Base-by-base conservation (phyloP, 2,329 filamentous ascomycete genomes). In the Alternaria gaisen region DNA sequence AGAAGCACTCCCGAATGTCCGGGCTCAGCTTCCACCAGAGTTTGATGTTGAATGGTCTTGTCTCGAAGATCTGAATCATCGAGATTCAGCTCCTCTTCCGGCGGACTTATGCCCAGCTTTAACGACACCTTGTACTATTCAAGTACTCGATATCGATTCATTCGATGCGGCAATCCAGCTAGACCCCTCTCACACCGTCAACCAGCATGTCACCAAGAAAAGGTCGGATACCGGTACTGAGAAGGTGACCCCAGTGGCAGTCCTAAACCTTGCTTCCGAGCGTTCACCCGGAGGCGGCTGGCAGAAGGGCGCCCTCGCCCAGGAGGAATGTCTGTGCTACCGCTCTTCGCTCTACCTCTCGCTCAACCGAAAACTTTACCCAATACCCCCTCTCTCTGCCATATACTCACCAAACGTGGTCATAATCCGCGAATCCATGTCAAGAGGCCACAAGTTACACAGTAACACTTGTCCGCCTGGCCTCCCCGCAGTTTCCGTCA, bases 261-360 rank as follows among this genome's bases (percentile, higher is more conserved):
- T 91, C 24, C 80, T 92, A 60, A 92, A 91, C 69, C 87, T 91
- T 79, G 89, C 89, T 16, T 90, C 86, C 52, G 82, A 85, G 47
- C 67, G 75, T 4, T 75, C 70, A 14, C 83, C 86, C 0, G 90
- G 89, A n/a, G 89, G 90, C 20, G 88, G 88, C 18, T 91, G 88
- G 84, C 72, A 83, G 5, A 82, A 82, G 38, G 89, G 89, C 36
- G 82, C 87, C 56, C 76, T 85, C 30, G 89, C 89, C 0, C 90
- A 92, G 74, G 89, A 92, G 77, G 90, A 92, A 79, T 84, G 86
- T 3, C 81, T 92, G 7, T 91, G 88, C 77, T 89, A 88, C 72
- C 85, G 89, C 43, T 87, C 83, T 57, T 83, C 85, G 0, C 82
- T 88, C 8, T 83, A 76, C 28, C 70, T 82, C 30, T 84, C 83